A percentile compares a stretch with the other conserved stretches of the same genome.
These are phyloP conservation scores for Sporisorium exsertum DNA, from an alignment of 1,284 basidiomycete genomes.

Conservation along the genomic window DNA sequence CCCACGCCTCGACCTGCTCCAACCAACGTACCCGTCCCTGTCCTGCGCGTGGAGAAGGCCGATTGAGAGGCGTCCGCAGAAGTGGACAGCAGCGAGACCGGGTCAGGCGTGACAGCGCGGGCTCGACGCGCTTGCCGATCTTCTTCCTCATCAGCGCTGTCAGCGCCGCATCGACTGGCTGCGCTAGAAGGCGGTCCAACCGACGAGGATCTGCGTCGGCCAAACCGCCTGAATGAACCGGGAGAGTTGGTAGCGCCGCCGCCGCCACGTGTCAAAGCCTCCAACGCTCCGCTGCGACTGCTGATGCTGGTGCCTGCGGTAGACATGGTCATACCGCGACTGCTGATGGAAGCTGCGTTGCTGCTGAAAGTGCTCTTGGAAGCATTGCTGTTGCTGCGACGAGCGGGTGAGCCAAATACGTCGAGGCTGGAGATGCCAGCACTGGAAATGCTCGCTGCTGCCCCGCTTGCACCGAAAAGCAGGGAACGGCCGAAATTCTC, in stretches of 20 bases:
- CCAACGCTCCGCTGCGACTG: conserved; percentile 43
- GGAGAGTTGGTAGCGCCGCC: conserved; percentile 22
- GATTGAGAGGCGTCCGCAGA: conserved; percentile 12
- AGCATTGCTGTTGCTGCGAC: conserved; percentile 53
- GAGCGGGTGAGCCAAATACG: conserved; percentile 55
- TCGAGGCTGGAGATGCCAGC: conserved; percentile 45
- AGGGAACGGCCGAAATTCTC: conserved; percentile 56
- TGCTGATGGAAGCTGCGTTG: conserved; percentile 41
- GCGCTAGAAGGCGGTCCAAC: conserved; percentile 33
- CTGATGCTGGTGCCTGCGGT: conserved; percentile 58
- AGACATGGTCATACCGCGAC: conserved; percentile 51
- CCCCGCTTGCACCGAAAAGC: conserved; percentile 48
- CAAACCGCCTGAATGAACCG: conserved; percentile 29
- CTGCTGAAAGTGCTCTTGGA: conserved; percentile 54
- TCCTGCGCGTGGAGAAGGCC: conserved; percentile 6
- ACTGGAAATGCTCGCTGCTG: conserved; percentile 42
- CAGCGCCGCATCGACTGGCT: conserved; percentile 16
- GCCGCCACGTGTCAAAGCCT: conserved; percentile 16
- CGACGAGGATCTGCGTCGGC: conserved; percentile 38
- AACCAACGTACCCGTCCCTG: not conserved
- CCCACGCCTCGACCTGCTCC: conserved; percentile 4
- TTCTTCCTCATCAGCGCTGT: conserved; percentile 31
- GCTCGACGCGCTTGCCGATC: conserved; percentile 8
- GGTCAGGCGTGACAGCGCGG: conserved; percentile 37
- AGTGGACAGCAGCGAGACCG: conserved; percentile 23